A percentile compares a stretch with the other conserved stretches of the same genome.
These are phyloP conservation scores for Tritrichomonas foetus DNA, from an alignment of 208 protist genomes.

Conservation along the genomic window DNA sequence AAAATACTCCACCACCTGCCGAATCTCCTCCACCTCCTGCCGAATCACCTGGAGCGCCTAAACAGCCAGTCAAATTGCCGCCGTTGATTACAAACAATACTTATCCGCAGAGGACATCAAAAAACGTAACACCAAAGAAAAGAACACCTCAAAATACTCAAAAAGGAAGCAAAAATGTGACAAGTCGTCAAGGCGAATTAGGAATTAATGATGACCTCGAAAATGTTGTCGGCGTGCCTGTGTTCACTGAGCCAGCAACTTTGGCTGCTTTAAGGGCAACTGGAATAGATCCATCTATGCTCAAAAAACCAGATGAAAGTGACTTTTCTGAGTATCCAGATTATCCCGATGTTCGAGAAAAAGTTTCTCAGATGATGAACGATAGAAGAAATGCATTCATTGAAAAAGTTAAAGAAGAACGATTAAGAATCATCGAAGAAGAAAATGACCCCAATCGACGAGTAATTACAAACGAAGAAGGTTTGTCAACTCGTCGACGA, in stretches of 20 bases:
- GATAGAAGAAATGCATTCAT: not conserved
- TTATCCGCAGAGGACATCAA: too few relatives aligned
- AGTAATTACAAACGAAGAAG: not conserved
- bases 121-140: too few relatives aligned
- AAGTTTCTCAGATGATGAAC: not conserved
- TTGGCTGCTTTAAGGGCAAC: not conserved
- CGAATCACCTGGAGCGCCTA: too few relatives aligned
- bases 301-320: not conserved
- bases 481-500: too few relatives aligned
- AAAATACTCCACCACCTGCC: too few relatives aligned
- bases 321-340: slow-evolving; percentile 7
- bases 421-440: not conserved
- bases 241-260: not conserved
- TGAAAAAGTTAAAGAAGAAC: not conserved
- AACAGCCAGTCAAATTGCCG: too few relatives aligned
- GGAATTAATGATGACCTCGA: too few relatives aligned
- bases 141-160: too few relatives aligned
- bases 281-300: not conserved
- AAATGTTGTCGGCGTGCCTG: not conserved
- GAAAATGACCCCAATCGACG: not conserved
- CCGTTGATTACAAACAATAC: too few relatives aligned
- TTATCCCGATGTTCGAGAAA: slow-evolving; percentile 19
- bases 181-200: too few relatives aligned
- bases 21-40: too few relatives aligned
- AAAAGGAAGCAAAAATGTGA: too few relatives aligned